Evolutionary conservation across 495 filamentous ascomycete species (phyloP), one percentile per base, ranked within the genome.

Genomic region (Lepraria neglecta): DNA sequence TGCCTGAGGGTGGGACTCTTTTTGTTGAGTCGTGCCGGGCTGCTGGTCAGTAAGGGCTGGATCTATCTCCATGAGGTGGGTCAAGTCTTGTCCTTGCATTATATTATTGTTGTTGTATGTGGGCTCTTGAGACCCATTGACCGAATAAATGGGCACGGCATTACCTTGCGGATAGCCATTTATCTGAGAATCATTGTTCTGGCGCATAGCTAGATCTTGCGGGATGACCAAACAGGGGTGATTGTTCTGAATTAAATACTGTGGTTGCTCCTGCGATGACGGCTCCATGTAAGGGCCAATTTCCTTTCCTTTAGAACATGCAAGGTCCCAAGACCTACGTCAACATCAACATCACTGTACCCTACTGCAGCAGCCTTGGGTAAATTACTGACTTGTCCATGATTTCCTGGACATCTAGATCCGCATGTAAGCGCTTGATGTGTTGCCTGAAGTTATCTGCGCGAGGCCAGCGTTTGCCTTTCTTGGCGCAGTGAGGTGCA

Each of bases 401-500:
- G 27, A 87, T 77, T 15, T 70, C 64, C 6, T 81, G 76, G 3
- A 78, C 66, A 62, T 85, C 76, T 38, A 80, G 74, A 4, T 80
- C 76, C 24, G 71, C 69, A 73, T 98, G 92, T 69, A 94, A 86
- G n/a, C 88, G 83, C 60, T 79, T 80, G 48, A 95, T 77, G 67
- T 98, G 94, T 59, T 88, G 85, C 68, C 84, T 85, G 73, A 97
- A 98, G 65, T 98, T 98, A 71, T 98, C 94, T 56, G 87, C 72
- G 9, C 94, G 83, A 11, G 89, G 91, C 89, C 92, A 97, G 47
- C 80, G 76, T 74, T 97, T 97, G 19, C 79, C 75, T 57, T 82
- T 85, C 24, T 80, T 83, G 31, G 77, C 77, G 66, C 92, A 95
- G 55, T 75, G 70, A 50, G 73, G 78, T 6, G 87, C 78, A 59